These are phyloP conservation scores for Claviceps digitariae DNA, from an alignment of 2,329 filamentous ascomycete genomes.

Conservation along the genomic window DNA sequence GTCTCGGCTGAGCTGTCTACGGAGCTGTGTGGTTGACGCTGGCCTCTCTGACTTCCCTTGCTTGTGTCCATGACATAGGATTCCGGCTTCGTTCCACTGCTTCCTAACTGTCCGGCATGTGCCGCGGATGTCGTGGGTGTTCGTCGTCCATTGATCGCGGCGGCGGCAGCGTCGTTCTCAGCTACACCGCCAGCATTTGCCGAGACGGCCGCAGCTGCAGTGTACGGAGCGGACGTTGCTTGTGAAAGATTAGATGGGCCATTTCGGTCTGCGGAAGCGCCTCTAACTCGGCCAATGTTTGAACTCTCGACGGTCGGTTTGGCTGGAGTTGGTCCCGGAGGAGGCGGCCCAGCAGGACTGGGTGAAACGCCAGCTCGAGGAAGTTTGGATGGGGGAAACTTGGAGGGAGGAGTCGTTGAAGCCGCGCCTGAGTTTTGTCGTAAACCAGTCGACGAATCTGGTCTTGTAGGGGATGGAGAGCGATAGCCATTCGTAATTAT, in stretches of 20 bases:
- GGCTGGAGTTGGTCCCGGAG: constrained; percentile 37
- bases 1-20: constrained; percentile 55
- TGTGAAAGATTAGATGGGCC: constrained; percentile 25
- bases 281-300: constrained; percentile 30
- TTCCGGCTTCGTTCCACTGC: constrained; percentile 25
- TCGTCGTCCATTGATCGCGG: constrained; percentile 44
- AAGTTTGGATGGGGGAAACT: constrained; percentile 23
- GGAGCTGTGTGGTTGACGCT: constrained; percentile 44
- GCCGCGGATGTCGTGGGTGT: constrained; percentile 42
- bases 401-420: background rate
- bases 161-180: constrained; percentile 37
- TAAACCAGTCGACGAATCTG: constrained; percentile 21
- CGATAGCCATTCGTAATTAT: constrained; percentile 28
- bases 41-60: constrained; percentile 22
- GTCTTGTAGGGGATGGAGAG: constrained; percentile 23
- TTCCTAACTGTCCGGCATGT: constrained; percentile 33
- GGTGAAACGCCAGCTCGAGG: constrained; percentile 16
- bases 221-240: background rate
- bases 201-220: constrained; percentile 19
- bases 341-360: constrained; percentile 37
- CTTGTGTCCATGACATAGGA: constrained; percentile 13
- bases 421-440: constrained; percentile 17
- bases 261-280: constrained; percentile 34
- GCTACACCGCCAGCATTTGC: constrained; percentile 13
- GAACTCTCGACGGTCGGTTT: constrained; percentile 31